phyloP scores from a whole-genome alignment of 768 basidiomycete genomes.

The Naematelia aurantialba region DNA sequence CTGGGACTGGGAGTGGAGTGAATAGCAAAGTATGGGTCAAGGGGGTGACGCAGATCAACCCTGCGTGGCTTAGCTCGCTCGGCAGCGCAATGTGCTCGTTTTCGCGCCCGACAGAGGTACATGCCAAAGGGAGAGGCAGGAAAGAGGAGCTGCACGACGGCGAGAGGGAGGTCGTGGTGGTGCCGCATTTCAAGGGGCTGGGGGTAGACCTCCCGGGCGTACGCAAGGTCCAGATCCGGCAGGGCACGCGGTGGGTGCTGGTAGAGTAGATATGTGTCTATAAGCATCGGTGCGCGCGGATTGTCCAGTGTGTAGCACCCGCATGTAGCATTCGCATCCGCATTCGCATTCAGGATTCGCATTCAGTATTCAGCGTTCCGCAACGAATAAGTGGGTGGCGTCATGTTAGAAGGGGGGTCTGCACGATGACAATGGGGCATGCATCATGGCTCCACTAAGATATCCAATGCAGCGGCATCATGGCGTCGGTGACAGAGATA shows the following conservation, averaged over 20 bases:
- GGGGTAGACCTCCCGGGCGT: conserved; percentile 84
- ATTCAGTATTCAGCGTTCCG: too few species aligned
- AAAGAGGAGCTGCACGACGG: conserved; percentile 15
- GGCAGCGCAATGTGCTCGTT: conserved; percentile 81
- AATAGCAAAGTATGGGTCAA: conserved; percentile 65
- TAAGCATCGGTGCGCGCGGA: neutral
- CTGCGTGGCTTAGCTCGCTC: conserved; percentile 77
- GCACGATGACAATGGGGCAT: too few species aligned
- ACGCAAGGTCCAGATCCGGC: conserved; percentile 50
- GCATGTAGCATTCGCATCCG: too few species aligned
- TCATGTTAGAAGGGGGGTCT: too few species aligned
- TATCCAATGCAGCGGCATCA: too few species aligned
- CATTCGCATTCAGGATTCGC: too few species aligned
- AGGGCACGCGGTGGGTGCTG: conserved; percentile 51
- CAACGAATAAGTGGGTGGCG: too few species aligned
- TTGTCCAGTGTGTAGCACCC: too few species aligned
- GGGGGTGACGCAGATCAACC: conserved; percentile 81
- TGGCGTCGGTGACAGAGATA: too few species aligned
- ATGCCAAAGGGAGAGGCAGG: conserved; percentile 48
- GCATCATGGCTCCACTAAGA: too few species aligned
- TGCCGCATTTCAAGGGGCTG: conserved; percentile 78
- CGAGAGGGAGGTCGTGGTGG: conserved; percentile 62
- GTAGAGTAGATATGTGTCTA: conserved; percentile 19
- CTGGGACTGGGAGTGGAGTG: conserved; percentile 55
- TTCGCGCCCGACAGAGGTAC: conserved; percentile 68